Evolutionary conservation across 164 flowering plant genomes (phyloP).

Genomic region (Amborella trichopoda): DNA sequence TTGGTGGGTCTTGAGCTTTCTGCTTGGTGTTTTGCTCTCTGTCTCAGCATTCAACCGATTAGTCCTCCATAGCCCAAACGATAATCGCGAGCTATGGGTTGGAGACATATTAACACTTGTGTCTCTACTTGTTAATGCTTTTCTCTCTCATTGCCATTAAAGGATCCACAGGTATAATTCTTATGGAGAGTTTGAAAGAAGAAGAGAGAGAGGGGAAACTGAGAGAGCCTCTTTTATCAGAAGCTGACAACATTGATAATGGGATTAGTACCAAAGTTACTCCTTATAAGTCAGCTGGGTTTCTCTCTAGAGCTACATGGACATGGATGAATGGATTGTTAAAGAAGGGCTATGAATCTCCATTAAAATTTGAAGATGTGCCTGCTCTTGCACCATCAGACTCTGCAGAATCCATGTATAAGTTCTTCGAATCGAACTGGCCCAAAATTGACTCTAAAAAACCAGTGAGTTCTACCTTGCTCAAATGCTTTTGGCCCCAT

Average conservation of each 20-base stretch:
- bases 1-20: constrained; percentile 49
- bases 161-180: constrained; percentile 54
- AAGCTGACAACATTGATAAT: no score
- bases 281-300: constrained; percentile 54
- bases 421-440: constrained; percentile 57
- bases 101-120: constrained; percentile 44
- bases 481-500: constrained; percentile 83
- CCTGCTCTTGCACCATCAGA: constrained; percentile 74
- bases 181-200: constrained; percentile 9
- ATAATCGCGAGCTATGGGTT: constrained; percentile 17
- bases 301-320: constrained; percentile 56
- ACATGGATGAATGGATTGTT: constrained; percentile 84
- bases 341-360: constrained; percentile 57
- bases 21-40: constrained; percentile 26
- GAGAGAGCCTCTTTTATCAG: constrained; percentile 26
- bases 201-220: constrained; percentile 9
- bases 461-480: constrained; percentile 56
- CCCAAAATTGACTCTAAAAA: constrained; percentile 53
- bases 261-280: constrained; percentile 22
- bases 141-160: constrained; percentile 36
- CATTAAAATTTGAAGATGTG: constrained; percentile 55
- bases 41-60: constrained; percentile 38
- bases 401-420: constrained; percentile 57
- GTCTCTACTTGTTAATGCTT: constrained; percentile 20
- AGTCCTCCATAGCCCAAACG: constrained; percentile 1